Base-by-base conservation (phyloP, 2,329 filamentous ascomycete species). In the Colletotrichum sp. region DNA sequence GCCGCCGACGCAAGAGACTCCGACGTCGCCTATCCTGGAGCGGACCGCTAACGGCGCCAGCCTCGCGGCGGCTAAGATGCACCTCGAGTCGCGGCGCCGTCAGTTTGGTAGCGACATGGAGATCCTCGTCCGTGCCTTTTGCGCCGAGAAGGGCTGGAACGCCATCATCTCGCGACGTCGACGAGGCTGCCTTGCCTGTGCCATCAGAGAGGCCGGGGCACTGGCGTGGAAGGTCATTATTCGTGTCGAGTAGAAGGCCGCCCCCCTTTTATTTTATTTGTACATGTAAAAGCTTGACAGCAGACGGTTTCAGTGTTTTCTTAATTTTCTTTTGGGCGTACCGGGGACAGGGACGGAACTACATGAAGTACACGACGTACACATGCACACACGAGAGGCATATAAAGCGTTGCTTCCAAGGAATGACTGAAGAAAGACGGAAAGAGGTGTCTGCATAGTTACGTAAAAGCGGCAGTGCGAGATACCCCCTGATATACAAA, bases 71-170 rank as follows among this genome's bases (percentile, higher is more conserved):
- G 84, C 86, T 36, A 88, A 88, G 79, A 91, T 91, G 89, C 89
- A 89, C 79, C 86, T 90, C 52, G 90, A 91, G 81, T 90, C 90
- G 5, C 84, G 90, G 30, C 86, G 89, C 75, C 86, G 92, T 28
- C 90, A 92, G 52, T 91, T 91, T 72, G 90, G 90, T 2, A 93
- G 91, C 15, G 92, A 93, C 79, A 86, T 94, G 81, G 93, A 95
- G 83, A 89, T 96, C 10, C 84, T 96, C 68, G 93, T 93, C 2
- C 88, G 94, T 65, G 94, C 94, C 3, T 88, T 95, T 78, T 96
- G 95, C 81, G 93, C 94, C 1, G 92, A 95, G 81, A 92, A 90
- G 79, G 94, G 94, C 4, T 93, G 93, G 88, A 94, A 95, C 81
- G 94, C 94, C 26, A 82, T 96, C 22, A 88, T 96, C 77, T 94